Base-by-base conservation (phyloP, 441 rosid species). In the Adansonia rubrostipa region DNA sequence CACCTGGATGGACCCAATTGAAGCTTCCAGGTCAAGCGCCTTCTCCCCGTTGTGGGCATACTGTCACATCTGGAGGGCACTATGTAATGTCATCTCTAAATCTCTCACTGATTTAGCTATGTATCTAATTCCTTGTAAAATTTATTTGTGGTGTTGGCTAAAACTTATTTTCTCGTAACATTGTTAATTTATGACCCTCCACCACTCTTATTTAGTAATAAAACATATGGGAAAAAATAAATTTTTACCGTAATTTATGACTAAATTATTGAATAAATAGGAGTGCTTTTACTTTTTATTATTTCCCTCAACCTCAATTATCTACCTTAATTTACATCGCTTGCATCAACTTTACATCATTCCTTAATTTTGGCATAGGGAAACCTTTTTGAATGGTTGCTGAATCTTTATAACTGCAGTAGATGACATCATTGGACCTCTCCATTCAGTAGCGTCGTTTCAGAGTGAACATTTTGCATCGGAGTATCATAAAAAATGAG, bases 11-110 rank as follows among this genome's bases (percentile, higher is more conserved):
- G 99, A 97, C 99, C 63, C 98, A 93, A 80, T 85, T 97, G 86
- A 97, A 92, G 91, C 99, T 97, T 83, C 99, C 99, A 57, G 99
- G 99, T 71, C 99, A 97, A 88, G 91, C 98, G 67, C 99, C 99
- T 71, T 85, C 99, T 83, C 73, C 99, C 77, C 95, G 95, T 58
- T 97, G 99, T 80, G 99, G 99, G 63, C 99, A 95, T 82, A 92
- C 98, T 64, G 73, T 92, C 68, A 90, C 98, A 71, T 95, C 98
- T 73, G 98, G 96, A 84, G 99, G 99, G 79, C 91, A 91, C 88
- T 86, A 97, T 81, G 99, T 97, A 94, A 84, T 82, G 77, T 83
- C 71, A 42, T 79, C 76, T 79, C 72, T 80, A 14, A 53, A 82
- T 63, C 79, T 57, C 76, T 84, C 77, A 56, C 33, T 69, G 60